Evolutionary conservation across 805 yeast species (phyloP).

Genomic region (Schizosaccharomyces cryophilus): DNA sequence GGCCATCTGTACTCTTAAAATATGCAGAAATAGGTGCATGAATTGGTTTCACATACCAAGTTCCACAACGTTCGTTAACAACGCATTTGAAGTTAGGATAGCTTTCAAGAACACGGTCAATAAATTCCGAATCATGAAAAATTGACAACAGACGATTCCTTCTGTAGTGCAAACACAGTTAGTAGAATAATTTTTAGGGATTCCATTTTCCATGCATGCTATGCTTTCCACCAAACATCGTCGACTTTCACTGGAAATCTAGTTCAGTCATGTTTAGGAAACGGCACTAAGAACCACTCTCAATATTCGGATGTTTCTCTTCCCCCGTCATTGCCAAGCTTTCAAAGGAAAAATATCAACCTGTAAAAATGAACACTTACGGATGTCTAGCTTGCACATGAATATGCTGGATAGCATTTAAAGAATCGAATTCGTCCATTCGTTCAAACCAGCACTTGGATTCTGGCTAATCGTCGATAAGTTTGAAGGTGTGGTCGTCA

Average conservation of each 20-base stretch:
- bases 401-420: not conserved
- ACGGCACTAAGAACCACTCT: too few relatives aligned
- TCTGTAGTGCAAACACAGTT: not conserved
- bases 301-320: too few relatives aligned
- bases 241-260: too few relatives aligned
- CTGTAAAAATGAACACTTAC: not conserved
- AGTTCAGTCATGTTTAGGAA: too few relatives aligned
- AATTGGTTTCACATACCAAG: conserved; percentile 39
- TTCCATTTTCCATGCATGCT: too few relatives aligned
- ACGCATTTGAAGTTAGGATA: conserved; percentile 14
- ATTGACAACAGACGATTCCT: conserved; percentile 49
- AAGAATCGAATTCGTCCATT: not conserved
- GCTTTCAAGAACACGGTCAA: conserved; percentile 18
- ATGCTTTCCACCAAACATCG: too few relatives aligned
- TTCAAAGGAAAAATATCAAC: too few relatives aligned
- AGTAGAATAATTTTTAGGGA: not conserved
- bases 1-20: conserved; percentile 85
- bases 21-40: conserved; percentile 27
- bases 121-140: conserved; percentile 31
- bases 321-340: too few relatives aligned
- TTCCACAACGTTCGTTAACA: conserved; percentile 66
- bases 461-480: not conserved
- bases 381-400: not conserved
- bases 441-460: not conserved
- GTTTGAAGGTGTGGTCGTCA: not conserved